Conservation (phyloP, 495 filamentous ascomycete species). For the Penicillium alfredii region DNA sequence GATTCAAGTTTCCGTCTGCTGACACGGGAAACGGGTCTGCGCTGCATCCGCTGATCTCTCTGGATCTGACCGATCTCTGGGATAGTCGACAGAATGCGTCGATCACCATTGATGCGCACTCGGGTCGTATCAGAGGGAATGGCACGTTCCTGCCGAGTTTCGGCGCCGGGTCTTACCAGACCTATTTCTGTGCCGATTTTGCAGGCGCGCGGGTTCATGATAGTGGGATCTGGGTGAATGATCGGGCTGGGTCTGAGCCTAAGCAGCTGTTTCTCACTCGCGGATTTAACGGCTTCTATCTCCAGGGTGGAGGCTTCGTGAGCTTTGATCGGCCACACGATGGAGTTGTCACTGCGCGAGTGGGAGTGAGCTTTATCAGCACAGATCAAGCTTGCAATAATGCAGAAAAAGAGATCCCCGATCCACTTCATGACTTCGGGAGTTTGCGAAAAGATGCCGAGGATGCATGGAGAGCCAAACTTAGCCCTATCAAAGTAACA, state of each 20-base stretch:
- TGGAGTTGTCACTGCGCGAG: conserved; percentile 51
- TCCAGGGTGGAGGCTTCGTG: conserved; percentile 63
- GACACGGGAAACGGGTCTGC: conserved; percentile 34
- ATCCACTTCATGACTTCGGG: conserved; percentile 53
- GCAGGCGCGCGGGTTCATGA: conserved; percentile 50
- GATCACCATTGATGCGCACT: conserved; percentile 50
- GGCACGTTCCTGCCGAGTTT: conserved; percentile 67
- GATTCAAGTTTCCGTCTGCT: conserved; percentile 56
- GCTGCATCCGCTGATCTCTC: conserved; percentile 50
- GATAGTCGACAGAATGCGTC: conserved; percentile 58
- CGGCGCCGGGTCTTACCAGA: conserved; percentile 53
- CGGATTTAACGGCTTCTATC: conserved; percentile 52
- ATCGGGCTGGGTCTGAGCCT: conserved; percentile 49
- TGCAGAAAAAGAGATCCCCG: conserved; percentile 59
- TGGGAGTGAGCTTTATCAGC: conserved; percentile 67
- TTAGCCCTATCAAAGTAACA: conserved; percentile 53
- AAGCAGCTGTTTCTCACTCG: conserved; percentile 52
- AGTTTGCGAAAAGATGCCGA: conserved; percentile 43
- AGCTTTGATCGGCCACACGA: conserved; percentile 43
- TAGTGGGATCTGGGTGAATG: conserved; percentile 61
- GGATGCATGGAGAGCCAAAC: conserved; percentile 55
- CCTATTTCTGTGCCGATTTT: conserved; percentile 71
- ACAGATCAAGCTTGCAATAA: conserved; percentile 59
- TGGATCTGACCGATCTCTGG: conserved; percentile 63
- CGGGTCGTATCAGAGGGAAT: conserved; percentile 59